These are phyloP conservation scores for Vitis labrusca DNA, from an alignment of 164 flowering plant species.

Conservation along the genomic window DNA sequence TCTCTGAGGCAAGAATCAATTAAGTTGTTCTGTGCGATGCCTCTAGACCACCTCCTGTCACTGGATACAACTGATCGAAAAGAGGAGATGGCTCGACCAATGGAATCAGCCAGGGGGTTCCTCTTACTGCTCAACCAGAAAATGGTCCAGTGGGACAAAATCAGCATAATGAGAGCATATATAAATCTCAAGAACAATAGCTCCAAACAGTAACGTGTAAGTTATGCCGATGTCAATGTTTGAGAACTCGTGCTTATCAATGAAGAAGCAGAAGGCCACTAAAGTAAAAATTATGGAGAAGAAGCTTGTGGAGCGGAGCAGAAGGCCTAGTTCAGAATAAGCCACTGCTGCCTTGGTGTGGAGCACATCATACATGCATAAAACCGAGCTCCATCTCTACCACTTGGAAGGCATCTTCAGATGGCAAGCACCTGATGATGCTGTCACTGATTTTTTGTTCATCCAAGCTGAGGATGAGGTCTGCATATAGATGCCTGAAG, in stretches of 20 bases:
- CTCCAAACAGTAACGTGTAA: no score
- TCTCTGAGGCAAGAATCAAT: no score
- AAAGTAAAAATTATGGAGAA: neutral
- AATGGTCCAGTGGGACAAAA: no score
- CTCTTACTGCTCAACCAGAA: no score
- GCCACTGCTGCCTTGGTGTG: constrained; percentile 16
- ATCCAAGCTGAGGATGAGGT: neutral
- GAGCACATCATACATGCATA: constrained; percentile 18
- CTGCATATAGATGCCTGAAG: constrained; percentile 2
- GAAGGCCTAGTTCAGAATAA: neutral
- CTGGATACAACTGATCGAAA: neutral
- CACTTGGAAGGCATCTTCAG: constrained; percentile 8
- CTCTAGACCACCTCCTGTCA: no score
- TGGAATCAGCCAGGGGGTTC: no score
- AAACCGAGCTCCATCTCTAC: constrained; percentile 18
- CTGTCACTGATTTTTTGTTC: neutral
- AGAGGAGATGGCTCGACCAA: neutral
- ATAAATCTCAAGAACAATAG: neutral
- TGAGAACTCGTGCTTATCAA: neutral
- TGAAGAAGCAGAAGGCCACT: neutral
- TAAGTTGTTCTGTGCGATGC: neutral
- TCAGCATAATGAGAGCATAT: neutral
- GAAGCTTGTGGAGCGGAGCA: constrained; percentile 13
- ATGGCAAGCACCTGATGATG: neutral
- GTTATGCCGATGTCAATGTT: neutral